Conservation (phyloP, 805 yeast genomes). For the Yarrowia hollandica region DNA sequence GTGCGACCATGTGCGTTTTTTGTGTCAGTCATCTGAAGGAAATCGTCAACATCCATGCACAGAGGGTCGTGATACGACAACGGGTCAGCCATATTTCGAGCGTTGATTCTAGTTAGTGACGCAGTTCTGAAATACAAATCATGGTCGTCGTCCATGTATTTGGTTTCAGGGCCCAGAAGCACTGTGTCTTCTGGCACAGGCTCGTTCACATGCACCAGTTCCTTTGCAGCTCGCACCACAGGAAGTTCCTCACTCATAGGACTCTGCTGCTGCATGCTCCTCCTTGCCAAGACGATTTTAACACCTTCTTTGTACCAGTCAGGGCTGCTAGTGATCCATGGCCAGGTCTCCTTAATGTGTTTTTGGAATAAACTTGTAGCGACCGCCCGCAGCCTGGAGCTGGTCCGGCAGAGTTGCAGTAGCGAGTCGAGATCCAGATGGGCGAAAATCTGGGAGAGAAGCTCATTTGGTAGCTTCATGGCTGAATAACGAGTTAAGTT, state of each 20-base stretch:
- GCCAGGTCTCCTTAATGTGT: background rate
- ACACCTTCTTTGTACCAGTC: constrained; percentile 8
- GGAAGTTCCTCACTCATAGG: background rate
- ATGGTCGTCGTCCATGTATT: background rate
- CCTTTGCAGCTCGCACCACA: background rate
- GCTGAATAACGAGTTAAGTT: background rate
- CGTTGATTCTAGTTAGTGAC: background rate
- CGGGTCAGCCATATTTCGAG: background rate
- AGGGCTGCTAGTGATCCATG: background rate
- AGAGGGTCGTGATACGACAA: background rate
- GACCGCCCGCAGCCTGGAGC: background rate
- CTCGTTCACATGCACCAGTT: background rate
- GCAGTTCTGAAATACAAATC: background rate
- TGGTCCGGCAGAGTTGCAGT: background rate
- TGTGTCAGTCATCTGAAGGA: background rate
- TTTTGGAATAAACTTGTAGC: background rate
- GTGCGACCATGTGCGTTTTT: background rate
- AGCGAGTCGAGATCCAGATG: background rate
- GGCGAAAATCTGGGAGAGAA: background rate
- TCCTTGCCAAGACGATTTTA: background rate
- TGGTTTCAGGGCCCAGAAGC: background rate
- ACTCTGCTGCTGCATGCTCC: background rate
- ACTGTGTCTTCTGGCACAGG: background rate
- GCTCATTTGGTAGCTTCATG: background rate
- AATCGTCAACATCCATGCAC: constrained; percentile 2